These are phyloP conservation scores for Ophiostoma sp. DNA, from an alignment of 2,329 filamentous ascomycete genomes.

Conservation along the genomic window DNA sequence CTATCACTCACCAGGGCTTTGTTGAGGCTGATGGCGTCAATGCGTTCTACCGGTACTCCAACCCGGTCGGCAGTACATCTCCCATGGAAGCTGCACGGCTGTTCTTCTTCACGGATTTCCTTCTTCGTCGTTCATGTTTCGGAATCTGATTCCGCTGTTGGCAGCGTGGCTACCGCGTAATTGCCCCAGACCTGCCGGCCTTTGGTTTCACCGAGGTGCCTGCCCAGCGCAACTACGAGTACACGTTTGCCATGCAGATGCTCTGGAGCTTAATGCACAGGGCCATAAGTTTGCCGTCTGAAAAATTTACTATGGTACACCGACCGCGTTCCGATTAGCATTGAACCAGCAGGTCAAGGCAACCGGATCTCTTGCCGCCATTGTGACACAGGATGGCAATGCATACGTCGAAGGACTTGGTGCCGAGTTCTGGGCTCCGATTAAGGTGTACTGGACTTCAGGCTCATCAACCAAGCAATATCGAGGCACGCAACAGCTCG, in stretches of 20 bases:
- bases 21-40: slow-evolving; percentile 33
- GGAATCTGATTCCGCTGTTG: slow-evolving; percentile 42
- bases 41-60: slow-evolving; percentile 41
- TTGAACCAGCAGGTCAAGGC: slow-evolving; percentile 40
- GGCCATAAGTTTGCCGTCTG: slow-evolving; percentile 47
- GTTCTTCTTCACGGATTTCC: slow-evolving; percentile 46
- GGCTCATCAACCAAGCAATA: slow-evolving; percentile 32
- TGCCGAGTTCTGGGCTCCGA: slow-evolving; percentile 45
- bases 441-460: slow-evolving; percentile 44
- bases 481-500: slow-evolving; percentile 34
- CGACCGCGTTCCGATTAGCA: slow-evolving; percentile 50
- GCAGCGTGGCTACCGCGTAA: slow-evolving; percentile 36
- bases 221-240: slow-evolving; percentile 39
- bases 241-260: slow-evolving; percentile 50
- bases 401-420: slow-evolving; percentile 54
- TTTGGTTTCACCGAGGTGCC: slow-evolving; percentile 53
- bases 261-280: slow-evolving; percentile 37
- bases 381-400: slow-evolving; percentile 58
- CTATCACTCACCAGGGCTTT: background rate
- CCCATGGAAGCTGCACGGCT: slow-evolving; percentile 30
- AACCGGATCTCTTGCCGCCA: slow-evolving; percentile 39
- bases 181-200: slow-evolving; percentile 56
- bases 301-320: slow-evolving; percentile 59
- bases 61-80: slow-evolving; percentile 15
- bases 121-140: slow-evolving; percentile 41